Evolutionary conservation across 1,139 yeast genomes (phyloP).

Genomic region (Hanseniaspora uvarum): DNA sequence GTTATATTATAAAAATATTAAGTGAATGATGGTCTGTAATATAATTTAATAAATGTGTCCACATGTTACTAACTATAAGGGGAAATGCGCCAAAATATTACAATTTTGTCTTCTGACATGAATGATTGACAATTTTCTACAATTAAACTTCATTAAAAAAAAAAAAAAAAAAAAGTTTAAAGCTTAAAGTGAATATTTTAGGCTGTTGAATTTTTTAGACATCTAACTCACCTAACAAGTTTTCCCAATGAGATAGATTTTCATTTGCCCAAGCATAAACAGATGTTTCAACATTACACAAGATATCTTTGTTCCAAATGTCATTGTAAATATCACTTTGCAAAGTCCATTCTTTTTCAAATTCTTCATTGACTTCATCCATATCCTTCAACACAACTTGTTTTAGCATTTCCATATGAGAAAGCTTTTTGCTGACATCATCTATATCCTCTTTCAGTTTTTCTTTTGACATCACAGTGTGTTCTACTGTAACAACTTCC

Average conservation of each 20-base stretch:
- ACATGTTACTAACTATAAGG: too few species aligned
- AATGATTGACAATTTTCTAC: too few species aligned
- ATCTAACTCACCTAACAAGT: background rate
- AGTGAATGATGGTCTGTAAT: too few species aligned
- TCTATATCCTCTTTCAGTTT: background rate
- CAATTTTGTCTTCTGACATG: too few species aligned
- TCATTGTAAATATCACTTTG: background rate
- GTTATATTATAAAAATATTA: too few species aligned
- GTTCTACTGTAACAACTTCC: background rate
- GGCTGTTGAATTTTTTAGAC: background rate
- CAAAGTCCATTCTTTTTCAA: conserved; percentile 2
- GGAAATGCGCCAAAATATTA: too few species aligned
- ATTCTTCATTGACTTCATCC: background rate
- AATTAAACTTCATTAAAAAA: too few species aligned
- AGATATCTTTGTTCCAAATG: conserved; percentile 5
- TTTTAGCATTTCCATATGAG: background rate
- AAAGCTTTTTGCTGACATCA: conserved; percentile 6
- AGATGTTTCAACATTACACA: conserved; percentile 1
- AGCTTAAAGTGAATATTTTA: too few species aligned
- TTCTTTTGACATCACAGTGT: conserved; percentile 2
- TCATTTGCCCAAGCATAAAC: conserved; percentile 12
- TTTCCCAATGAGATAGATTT: conserved; percentile 7
- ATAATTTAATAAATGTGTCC: too few species aligned
- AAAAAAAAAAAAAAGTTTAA: too few species aligned
- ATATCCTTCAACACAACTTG: background rate